Evolutionary conservation across 1,139 yeast species (phyloP).

Genomic region (Pichia terricola): DNA sequence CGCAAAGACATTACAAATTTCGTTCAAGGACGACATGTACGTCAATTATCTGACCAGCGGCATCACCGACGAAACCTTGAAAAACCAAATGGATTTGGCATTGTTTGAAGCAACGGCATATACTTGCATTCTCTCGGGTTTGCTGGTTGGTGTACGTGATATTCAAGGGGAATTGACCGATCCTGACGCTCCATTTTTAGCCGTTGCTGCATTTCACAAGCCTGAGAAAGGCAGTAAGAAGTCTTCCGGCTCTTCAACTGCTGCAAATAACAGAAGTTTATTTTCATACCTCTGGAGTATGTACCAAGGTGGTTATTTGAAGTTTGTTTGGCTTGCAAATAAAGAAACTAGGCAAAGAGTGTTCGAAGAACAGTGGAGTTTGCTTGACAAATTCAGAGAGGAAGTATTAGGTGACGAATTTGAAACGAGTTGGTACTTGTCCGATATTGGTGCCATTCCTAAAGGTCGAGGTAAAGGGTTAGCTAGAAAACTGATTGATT

Average conservation of each 20-base stretch:
- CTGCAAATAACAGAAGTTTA: conserved; percentile 15
- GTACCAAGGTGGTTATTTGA: conserved; percentile 26
- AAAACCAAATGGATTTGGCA: conserved; percentile 34
- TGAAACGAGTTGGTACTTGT: conserved; percentile 45
- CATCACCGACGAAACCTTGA: conserved; percentile 27
- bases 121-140: conserved; percentile 48
- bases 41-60: conserved; percentile 38
- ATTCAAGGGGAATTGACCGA: conserved; percentile 21
- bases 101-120: conserved; percentile 49
- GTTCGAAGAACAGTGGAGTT: conserved; percentile 48
- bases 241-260: background rate
- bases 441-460: conserved; percentile 55
- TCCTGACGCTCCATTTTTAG: conserved; percentile 37
- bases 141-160: conserved; percentile 44
- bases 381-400: conserved; percentile 38
- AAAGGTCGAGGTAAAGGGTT: conserved; percentile 59
- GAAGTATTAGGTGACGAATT: conserved; percentile 26
- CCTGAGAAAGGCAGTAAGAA: conserved; percentile 35
- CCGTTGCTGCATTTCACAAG: conserved; percentile 55
- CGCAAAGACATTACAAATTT: conserved; percentile 42
- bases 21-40: conserved; percentile 45
- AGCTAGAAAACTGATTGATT: conserved; percentile 45
- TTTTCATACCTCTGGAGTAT: conserved; percentile 25
- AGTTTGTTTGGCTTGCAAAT: conserved; percentile 27
- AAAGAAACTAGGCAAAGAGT: conserved; percentile 44